Conservation (phyloP, 345 rosid species). For the Lepidium aucheri region DNA sequence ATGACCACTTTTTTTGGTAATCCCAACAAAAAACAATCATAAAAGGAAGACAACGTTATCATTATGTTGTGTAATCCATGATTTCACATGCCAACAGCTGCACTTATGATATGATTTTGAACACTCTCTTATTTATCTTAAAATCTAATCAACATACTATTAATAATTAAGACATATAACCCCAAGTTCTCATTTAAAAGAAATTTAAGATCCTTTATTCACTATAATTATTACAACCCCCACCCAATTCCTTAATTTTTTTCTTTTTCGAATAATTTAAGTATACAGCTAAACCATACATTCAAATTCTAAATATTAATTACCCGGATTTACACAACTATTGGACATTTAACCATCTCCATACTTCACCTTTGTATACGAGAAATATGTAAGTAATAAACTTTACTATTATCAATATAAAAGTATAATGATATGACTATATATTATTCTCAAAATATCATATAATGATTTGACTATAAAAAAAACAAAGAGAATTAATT, state of each 20-base stretch:
- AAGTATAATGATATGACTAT: neutral
- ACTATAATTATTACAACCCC: neutral
- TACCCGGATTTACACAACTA: no score
- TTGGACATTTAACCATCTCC: no score
- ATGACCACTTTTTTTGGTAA: neutral
- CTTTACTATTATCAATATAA: neutral
- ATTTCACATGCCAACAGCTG: conserved; percentile 28
- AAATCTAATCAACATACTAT: conserved; percentile 24
- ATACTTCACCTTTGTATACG: neutral
- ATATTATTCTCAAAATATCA: neutral
- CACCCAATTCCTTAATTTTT: neutral
- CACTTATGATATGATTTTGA: conserved; percentile 5
- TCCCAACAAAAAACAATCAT: conserved; percentile 9
- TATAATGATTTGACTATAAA: conserved; percentile 6
- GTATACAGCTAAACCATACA: no score
- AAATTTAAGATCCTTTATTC: neutral
- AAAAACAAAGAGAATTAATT: neutral
- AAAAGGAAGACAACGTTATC: conserved; percentile 18
- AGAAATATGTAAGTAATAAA: neutral
- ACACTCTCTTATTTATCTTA: conserved; percentile 14
- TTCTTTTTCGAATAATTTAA: no score
- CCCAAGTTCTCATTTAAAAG: neutral
- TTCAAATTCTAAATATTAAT: no score
- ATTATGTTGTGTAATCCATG: conserved; percentile 21
- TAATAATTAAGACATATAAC: neutral